Evolutionary conservation across 352 stramenopile genomes (phyloP), one percentile per base, ranked within the genome.

Genomic region (Phytophthora foliorum): DNA sequence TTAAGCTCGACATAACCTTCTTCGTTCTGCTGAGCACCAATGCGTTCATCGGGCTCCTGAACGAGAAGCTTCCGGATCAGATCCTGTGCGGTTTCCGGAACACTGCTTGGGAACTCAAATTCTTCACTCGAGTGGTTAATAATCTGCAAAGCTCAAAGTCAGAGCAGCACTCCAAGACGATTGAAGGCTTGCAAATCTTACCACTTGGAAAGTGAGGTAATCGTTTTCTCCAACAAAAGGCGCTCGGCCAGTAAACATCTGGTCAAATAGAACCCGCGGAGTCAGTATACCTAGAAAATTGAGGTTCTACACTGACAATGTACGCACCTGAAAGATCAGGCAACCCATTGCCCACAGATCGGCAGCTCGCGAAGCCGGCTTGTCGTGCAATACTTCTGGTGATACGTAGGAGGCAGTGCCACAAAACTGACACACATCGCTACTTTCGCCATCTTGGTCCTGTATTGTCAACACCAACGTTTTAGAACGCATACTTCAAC

Each of bases 301-400:
- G 2, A 4, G 14, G 22, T 10, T 49, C 10, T 10, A 38, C 6
- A 14, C 13, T 48, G 11, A 11, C 1, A 16, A 41, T n/a, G 13
- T 17, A 63, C 46, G 7, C 24, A 91, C 84, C 79, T 92, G 83
- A 63, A 88, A 98, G 38, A 98, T 73, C 48, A 98, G 88, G 64
- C 92, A 98, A 24, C 93, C 94, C 31, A 98, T 63, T 8, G 94
- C 94, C 94, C 94, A 98, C 24, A 98, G 69, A 63, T 98, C 94
- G 21, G 89, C 92, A 9, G 81, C 78, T 24, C 82, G 74, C n/a
- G 84, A 85, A 39, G 90, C 89, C 11, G 84, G 77, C 46, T 93
- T 74, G 57, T 97, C 94, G 46, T 94, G 77, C 29, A 98, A 68
- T 31, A 98, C 91, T 74, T 98, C 94, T 4, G 94, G 94, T 6